Evolutionary conservation across 768 basidiomycete genomes (phyloP), one percentile per base, ranked within the genome.

Genomic region (Kwoniella sp.): DNA sequence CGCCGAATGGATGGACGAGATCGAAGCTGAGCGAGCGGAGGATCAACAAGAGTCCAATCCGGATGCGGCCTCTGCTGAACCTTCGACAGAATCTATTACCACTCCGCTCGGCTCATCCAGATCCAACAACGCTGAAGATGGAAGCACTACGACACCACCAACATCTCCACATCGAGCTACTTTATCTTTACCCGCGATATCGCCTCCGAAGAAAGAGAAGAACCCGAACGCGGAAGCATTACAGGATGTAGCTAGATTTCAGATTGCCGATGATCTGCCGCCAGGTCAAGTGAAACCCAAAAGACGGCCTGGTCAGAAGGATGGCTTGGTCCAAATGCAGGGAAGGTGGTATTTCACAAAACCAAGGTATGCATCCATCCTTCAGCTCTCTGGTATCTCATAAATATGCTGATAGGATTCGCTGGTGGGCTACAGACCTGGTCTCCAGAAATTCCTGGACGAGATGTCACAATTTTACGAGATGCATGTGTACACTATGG

Each of bases 401-500:
- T n/a, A n/a, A n/a, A 13, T 24, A 9, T 24, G 52, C 52, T 54
- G 52, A 54, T 29, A 25, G 2, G 49, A 33, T 15, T 6, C 15
- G 13, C 29, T 24, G 44, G 12, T 12, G 22, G 26, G 4, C 13
- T 33, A 6, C 65, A 88, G 93, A 69, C 93, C 93, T 8, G 91
- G 92, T n/a, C 85, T 92, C 82, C 81, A 83, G 59, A 84, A 86
- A 51, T 98, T 99, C 79, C 83, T 99, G 56, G 81, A 82, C 64
- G 83, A 84, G 49, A 85, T 89, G 68, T 85, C 90, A 36, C 82
- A 83, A 54, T 88, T 90, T 74, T 99, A 95, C 80, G 94, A 98
- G 82, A 92, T 98, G 92, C 96, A 98, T 79, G 94, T 99, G 51
- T 99, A 99, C 81, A 99, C 95, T 24, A 98, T 98, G 94, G 96